These are phyloP conservation scores for Stromatinia cepivora DNA, from an alignment of 2,329 filamentous ascomycete genomes.

Conservation along the genomic window DNA sequence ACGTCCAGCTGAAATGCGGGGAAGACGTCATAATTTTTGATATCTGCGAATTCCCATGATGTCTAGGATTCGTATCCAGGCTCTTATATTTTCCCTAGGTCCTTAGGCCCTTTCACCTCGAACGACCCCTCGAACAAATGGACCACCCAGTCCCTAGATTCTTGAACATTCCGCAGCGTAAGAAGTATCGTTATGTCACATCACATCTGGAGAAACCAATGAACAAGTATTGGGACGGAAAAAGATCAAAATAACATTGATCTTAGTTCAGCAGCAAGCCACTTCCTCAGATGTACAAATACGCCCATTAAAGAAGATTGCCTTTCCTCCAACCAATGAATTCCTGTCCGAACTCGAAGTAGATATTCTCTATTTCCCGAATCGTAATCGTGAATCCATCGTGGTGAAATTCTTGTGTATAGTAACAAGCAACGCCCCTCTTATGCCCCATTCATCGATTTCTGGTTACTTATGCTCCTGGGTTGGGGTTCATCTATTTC, in stretches of 20 bases:
- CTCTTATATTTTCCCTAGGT: not conserved
- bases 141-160: not conserved
- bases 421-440: slow-evolving; percentile 35
- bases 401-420: slow-evolving; percentile 16
- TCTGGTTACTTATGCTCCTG: slow-evolving; percentile 59
- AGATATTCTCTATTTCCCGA: slow-evolving; percentile 31
- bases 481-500: slow-evolving; percentile 81
- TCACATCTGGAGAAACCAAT: slow-evolving; percentile 9
- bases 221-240: slow-evolving; percentile 20
- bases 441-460: slow-evolving; percentile 33
- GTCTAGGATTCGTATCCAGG: not conserved
- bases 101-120: not conserved
- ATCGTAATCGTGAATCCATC: slow-evolving; percentile 23
- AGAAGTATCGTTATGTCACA: slow-evolving; percentile 12
- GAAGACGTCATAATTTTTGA: not conserved
- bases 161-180: not conserved
- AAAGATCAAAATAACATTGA: slow-evolving; percentile 27
- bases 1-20: not conserved
- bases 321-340: slow-evolving; percentile 38
- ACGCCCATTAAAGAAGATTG: slow-evolving; percentile 38
- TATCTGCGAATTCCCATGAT: not conserved
- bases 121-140: not conserved
- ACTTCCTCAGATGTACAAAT: slow-evolving; percentile 37
- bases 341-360: slow-evolving; percentile 35
- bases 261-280: slow-evolving; percentile 23